A percentile compares a stretch with the other conserved stretches of the same genome.
Evolutionary conservation across 768 basidiomycete genomes (phyloP).

Genomic region (Rhodosporidiobolus odoratus): DNA sequence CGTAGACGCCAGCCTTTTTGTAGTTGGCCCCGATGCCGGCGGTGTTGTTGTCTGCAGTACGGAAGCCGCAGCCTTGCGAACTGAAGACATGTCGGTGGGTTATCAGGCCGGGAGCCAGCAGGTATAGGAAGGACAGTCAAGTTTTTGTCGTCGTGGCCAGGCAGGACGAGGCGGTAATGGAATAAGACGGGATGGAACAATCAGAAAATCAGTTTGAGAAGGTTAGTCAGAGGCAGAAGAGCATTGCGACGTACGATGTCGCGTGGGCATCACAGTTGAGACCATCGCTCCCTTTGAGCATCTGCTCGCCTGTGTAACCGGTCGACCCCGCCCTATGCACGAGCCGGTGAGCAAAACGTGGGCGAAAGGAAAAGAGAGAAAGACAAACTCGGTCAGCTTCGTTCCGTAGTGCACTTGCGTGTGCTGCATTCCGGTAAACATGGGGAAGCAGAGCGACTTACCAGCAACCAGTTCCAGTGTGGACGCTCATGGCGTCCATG

Average conservation of each 20-base stretch:
- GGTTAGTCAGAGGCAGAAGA: neutral
- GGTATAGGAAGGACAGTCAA: no score
- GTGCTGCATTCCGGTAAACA: no score
- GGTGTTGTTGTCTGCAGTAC: slow-evolving; percentile 1
- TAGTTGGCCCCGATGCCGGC: slow-evolving; percentile 51
- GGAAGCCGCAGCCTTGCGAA: slow-evolving; percentile 32
- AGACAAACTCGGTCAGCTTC: neutral
- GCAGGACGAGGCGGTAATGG: neutral
- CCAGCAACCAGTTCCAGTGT: slow-evolving; percentile 21
- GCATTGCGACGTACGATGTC: neutral
- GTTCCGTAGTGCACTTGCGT: neutral
- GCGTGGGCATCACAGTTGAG: slow-evolving; percentile 27
- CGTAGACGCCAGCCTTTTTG: slow-evolving; percentile 52
- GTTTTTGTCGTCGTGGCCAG: no score
- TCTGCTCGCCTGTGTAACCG: slow-evolving; percentile 11
- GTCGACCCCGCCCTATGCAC: slow-evolving; percentile 26
- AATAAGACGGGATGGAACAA: neutral
- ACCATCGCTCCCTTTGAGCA: slow-evolving; percentile 15
- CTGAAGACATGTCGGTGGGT: no score
- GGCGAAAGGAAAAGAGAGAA: neutral
- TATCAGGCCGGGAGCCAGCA: no score
- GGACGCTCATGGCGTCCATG: slow-evolving; percentile 20
- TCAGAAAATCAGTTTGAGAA: neutral
- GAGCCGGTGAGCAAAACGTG: no score
- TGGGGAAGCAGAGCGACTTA: neutral